These are phyloP conservation scores for sunflower (Helianthus annuus) DNA, from an alignment of 129 eudicot species.

Conservation along the genomic window HanXRQr2.0-SUNRISE NC_035437.2:172811142-172811641, in stretches of 20 bases:
- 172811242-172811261: neutral
- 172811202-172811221: conserved; percentile 21
- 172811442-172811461: too few species aligned
- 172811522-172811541: too few species aligned
- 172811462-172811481: too few species aligned
- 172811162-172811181: conserved; percentile 62
- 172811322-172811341: neutral
- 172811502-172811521: too few species aligned
- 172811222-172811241: conserved; percentile 9
- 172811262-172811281: conserved; percentile 8
- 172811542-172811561: too few species aligned
- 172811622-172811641: conserved; percentile 59
- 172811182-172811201: conserved; percentile 36
- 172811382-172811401: too few species aligned
- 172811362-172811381: too few species aligned
- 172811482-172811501: too few species aligned
- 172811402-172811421: too few species aligned
- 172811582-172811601: neutral
- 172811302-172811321: neutral
- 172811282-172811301: conserved; percentile 10
- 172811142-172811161: conserved; percentile 59
- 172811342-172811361: neutral
- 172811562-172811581: neutral
- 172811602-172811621: neutral
- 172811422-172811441: too few species aligned